A percentile compares a stretch with the other conserved stretches of the same genome.
Conservation (phyloP, 768 basidiomycete genomes). For the Sarcodon sp. region DNA sequence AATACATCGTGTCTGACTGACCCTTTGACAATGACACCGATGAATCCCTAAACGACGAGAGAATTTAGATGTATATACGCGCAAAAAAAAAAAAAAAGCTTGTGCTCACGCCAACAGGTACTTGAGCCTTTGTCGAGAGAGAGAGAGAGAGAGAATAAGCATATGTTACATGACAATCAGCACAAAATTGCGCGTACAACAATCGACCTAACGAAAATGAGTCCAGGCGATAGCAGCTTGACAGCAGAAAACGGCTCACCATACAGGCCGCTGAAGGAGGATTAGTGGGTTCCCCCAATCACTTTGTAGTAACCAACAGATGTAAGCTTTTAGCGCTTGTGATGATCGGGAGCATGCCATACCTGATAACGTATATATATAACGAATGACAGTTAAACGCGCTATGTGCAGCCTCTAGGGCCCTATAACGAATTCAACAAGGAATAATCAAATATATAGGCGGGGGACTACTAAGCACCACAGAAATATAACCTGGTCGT, state of each 20-base stretch:
- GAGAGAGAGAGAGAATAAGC: not conserved
- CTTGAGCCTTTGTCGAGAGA: slow-evolving; percentile 10
- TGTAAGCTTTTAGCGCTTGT: too few species aligned
- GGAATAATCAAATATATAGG: not conserved
- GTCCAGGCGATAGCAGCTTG: not conserved
- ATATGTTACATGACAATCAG: not conserved
- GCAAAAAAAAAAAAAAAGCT: not conserved
- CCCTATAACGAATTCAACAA: slow-evolving; percentile 16
- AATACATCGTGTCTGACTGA: slow-evolving; percentile 14
- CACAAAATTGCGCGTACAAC: slow-evolving; percentile 6
- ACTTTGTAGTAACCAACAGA: too few species aligned
- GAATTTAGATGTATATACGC: slow-evolving; percentile 1
- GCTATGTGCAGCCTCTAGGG: slow-evolving; percentile 35
- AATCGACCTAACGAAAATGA: slow-evolving; percentile 10
- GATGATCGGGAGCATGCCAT: slow-evolving; percentile 10
- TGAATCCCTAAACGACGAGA: slow-evolving; percentile 28
- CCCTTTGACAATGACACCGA: slow-evolving; percentile 44
- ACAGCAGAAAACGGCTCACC: not conserved
- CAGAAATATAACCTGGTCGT: slow-evolving; percentile 17
- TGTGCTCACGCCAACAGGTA: slow-evolving; percentile 13
- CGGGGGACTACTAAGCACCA: slow-evolving; percentile 13
- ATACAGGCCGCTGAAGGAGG: not conserved
- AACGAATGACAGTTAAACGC: slow-evolving; percentile 35
- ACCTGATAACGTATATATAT: slow-evolving; percentile 46
- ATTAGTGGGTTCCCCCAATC: not conserved